Conservation (phyloP, 116 monocot species). For the Cymodocea nodosa region DNA sequence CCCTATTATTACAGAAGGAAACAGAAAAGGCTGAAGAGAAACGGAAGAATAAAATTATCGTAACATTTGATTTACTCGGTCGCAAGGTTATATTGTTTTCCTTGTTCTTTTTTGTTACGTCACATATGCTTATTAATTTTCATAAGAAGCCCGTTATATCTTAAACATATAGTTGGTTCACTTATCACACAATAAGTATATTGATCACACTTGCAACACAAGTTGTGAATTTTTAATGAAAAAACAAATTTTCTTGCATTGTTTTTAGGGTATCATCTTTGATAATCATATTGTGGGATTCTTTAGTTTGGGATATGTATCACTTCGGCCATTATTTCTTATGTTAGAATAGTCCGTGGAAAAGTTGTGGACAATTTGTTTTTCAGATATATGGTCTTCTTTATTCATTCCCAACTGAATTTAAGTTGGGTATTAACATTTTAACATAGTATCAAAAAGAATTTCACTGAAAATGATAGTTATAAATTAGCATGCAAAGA, state of each 20-base stretch:
- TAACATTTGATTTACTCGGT: slow-evolving; percentile 93
- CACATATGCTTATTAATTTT: background rate
- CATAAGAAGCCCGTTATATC: background rate
- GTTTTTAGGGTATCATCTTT: background rate
- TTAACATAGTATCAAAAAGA: too few relatives aligned
- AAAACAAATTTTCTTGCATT: background rate
- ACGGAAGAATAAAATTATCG: slow-evolving; percentile 52
- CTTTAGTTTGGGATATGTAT: background rate
- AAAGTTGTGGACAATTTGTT: too few relatives aligned
- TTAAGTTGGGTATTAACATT: too few relatives aligned
- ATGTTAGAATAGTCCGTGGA: too few relatives aligned
- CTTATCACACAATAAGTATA: too few relatives aligned
- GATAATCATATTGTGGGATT: background rate
- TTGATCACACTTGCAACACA: too few relatives aligned
- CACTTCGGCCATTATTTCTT: background rate
- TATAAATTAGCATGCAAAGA: too few relatives aligned
- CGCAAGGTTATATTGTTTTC: slow-evolving; percentile 52
- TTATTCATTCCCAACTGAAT: too few relatives aligned
- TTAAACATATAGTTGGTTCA: background rate
- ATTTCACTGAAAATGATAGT: too few relatives aligned
- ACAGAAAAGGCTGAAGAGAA: slow-evolving; percentile 61
- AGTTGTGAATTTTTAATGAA: too few relatives aligned
- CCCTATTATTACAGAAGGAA: slow-evolving; percentile 52
- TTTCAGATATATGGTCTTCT: too few relatives aligned
- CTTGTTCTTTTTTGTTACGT: background rate